These are phyloP conservation scores for Verbena officinalis DNA, from an alignment of 257 asterid genomes.

Conservation along the genomic window DNA sequence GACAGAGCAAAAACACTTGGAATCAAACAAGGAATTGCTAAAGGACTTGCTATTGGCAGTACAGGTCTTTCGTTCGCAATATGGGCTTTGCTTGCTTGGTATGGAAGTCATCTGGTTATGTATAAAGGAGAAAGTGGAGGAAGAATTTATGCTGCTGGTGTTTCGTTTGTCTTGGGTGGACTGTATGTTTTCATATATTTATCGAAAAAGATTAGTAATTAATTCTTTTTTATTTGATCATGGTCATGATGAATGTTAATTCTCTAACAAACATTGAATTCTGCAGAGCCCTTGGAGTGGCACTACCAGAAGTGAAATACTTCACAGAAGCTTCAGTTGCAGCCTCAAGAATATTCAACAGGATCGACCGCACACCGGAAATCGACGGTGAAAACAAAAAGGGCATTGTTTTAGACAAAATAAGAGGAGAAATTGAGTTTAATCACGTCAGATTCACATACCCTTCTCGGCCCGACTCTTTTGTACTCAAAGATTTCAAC, in stretches of 20 bases:
- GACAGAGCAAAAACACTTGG: slow-evolving; percentile 65
- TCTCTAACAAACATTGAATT: too few species aligned
- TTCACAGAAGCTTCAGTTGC: slow-evolving; percentile 86
- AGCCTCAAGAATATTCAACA: slow-evolving; percentile 63
- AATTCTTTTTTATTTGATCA: too few species aligned
- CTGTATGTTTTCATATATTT: slow-evolving; percentile 46
- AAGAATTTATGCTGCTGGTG: slow-evolving; percentile 70
- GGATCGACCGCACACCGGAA: slow-evolving; percentile 69
- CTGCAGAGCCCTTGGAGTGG: slow-evolving; percentile 80
- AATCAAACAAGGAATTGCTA: slow-evolving; percentile 80
- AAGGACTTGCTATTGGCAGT: slow-evolving; percentile 85
- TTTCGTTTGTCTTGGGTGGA: slow-evolving; percentile 88
- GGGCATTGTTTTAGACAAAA: slow-evolving; percentile 47
- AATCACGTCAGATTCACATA: slow-evolving; percentile 58
- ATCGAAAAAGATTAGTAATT: too few species aligned
- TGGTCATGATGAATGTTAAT: too few species aligned
- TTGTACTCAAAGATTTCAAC: slow-evolving; percentile 61
- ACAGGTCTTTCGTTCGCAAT: slow-evolving; percentile 77
- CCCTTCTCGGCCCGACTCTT: slow-evolving; percentile 68
- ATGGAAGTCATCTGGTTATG: slow-evolving; percentile 77
- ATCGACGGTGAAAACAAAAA: slow-evolving; percentile 54
- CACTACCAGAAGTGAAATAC: slow-evolving; percentile 79
- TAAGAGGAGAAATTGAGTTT: slow-evolving; percentile 69
- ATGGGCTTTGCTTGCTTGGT: slow-evolving; percentile 95
- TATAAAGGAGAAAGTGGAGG: slow-evolving; percentile 88